Conservation (phyloP, 495 filamentous ascomycete genomes). For the Aspergillus incahuasiensis region DNA sequence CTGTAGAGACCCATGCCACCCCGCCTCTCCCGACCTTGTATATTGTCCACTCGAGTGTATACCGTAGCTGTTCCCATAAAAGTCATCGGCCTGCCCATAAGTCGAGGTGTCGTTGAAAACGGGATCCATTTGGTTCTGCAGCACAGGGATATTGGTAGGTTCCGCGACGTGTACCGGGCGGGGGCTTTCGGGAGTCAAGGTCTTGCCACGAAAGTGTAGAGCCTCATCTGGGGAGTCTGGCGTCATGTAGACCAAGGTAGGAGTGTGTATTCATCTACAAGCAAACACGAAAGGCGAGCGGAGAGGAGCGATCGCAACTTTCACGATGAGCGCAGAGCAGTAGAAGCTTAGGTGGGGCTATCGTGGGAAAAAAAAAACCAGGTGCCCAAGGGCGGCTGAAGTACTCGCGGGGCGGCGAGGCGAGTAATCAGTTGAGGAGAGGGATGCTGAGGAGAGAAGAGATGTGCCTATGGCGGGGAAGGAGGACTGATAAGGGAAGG, state of each 20-base stretch:
- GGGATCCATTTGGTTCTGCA: conserved; percentile 70
- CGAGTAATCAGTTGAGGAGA: background rate
- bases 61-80: conserved; percentile 11
- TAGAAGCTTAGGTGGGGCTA: conserved; percentile 28
- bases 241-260: conserved; percentile 52
- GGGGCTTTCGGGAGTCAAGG: conserved; percentile 67
- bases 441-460: conserved; percentile 8
- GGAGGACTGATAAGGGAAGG: conserved; percentile 6
- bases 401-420: conserved; percentile 8
- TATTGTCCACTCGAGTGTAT: conserved; percentile 22
- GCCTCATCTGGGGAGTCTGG: conserved; percentile 58
- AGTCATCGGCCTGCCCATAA: conserved; percentile 32
- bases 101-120: conserved; percentile 64
- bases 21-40: conserved; percentile 15
- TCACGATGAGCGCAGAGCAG: conserved; percentile 12
- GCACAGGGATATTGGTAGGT: conserved; percentile 64
- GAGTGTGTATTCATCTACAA: conserved; percentile 44
- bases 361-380: conserved; percentile 22
- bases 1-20: conserved; percentile 23
- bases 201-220: conserved; percentile 62
- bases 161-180: conserved; percentile 66
- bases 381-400: conserved; percentile 16
- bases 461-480: conserved; percentile 2
- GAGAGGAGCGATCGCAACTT: conserved; percentile 11
- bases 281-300: conserved; percentile 12